phyloP scores from a whole-genome alignment of 1,139 yeast species.

The Kodamaea ohmeri region DNA sequence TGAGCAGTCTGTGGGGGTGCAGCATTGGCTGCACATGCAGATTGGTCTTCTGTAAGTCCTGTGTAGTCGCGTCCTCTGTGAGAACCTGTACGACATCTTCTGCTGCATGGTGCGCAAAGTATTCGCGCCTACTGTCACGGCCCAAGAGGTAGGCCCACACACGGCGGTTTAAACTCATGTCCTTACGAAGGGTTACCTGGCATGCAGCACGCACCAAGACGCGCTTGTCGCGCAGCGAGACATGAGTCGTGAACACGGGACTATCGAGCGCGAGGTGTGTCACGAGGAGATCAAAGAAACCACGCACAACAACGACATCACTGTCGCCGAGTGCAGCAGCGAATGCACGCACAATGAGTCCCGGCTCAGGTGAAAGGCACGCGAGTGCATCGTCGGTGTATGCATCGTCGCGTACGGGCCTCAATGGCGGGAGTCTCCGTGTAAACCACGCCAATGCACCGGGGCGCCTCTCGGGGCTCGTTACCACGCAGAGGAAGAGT shows the following conservation, averaged over 20 bases:
- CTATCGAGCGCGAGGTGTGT: conserved; percentile 65
- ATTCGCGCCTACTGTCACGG: not conserved
- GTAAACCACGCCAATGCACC: conserved; percentile 83
- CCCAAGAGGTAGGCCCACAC: conserved; percentile 92
- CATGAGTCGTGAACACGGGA: conserved; percentile 48
- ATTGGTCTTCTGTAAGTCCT: too few species aligned
- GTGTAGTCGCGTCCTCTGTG: too few species aligned
- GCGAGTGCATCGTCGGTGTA: conserved; percentile 57
- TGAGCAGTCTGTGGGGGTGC: too few species aligned
- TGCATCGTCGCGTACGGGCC: conserved; percentile 15
- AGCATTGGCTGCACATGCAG: too few species aligned
- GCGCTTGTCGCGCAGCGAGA: conserved; percentile 53
- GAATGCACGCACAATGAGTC: conserved; percentile 71
- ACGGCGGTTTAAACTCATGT: conserved; percentile 90
- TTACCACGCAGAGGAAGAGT: conserved; percentile 68
- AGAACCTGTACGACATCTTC: not conserved
- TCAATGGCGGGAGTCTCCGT: conserved; percentile 58
- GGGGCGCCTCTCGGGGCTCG: conserved; percentile 72
- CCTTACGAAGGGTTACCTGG: conserved; percentile 69
- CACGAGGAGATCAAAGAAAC: conserved; percentile 78
- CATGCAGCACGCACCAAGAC: conserved; percentile 62
- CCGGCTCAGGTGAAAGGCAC: conserved; percentile 72
- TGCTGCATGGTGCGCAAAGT: not conserved
- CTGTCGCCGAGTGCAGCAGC: conserved; percentile 56
- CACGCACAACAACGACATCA: conserved; percentile 76